Evolutionary conservation across 1,284 basidiomycete genomes (phyloP), one percentile per base, ranked within the genome.

Genomic region (Sanghuangporus weigelae): DNA sequence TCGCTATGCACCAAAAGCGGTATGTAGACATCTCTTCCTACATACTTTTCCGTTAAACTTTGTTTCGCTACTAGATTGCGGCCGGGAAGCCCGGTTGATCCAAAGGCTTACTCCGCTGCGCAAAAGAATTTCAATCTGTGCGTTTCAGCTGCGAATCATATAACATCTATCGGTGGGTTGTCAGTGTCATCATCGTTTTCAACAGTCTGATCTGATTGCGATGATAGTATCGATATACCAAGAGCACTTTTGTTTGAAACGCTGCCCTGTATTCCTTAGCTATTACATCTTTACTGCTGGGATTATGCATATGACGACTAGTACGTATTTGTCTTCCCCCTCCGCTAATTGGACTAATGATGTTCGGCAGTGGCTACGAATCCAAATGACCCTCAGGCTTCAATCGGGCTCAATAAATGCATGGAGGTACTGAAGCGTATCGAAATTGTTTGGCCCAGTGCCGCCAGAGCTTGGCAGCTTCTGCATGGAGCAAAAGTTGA

Each of bases 231-330:
- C 78, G 2, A 73, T 83, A 2, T 92, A 89, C 73, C 77, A 79
- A 49, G 84, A 89, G 66, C 79, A 79, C 60, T 90, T 87, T 73
- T 80, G 81, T 56, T 77, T 92, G 59, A 81, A 82, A 51, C 82
- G 84, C 19, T 84, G 84, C 40, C 78, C 91, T 2, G 87, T 88
- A 1, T 93, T 92, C 72, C 75, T 93, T 54, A 88, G 84, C 67
- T 95, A 92, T 71, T 92, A 92, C 68, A 78, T 93, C 26, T 95
- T 94, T 76, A 88, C 86, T 7, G 92, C 92, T 21, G 85, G 86
- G 64, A 86, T 94, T 66, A 92, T 92, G 86, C 92, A 93, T 70
- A 84, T 90, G 57, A 85, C 84, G 1, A 84, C 78, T 40, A 73
- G 90, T 91, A 56, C 31, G 69, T 71, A 12, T 75, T 26, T 51